These are phyloP conservation scores for Elsinoe arachidis DNA, from an alignment of 2,329 filamentous ascomycete species.

Conservation along the genomic window DNA sequence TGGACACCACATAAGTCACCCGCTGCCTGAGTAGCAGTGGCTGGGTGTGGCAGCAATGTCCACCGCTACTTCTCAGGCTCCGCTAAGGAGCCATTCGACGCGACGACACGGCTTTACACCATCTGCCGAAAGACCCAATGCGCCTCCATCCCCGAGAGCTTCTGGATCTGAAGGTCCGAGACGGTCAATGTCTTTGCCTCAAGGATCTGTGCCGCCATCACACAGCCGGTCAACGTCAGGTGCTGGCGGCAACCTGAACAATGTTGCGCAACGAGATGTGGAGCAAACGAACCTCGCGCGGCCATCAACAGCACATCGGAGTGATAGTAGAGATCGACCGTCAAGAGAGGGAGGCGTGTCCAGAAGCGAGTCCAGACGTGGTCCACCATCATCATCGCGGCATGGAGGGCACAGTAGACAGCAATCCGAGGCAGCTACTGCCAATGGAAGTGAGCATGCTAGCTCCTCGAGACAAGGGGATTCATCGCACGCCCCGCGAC, in stretches of 20 bases:
- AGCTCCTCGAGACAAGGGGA: conserved; percentile 17
- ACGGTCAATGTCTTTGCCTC: conserved; percentile 29
- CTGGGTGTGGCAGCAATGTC: conserved; percentile 25
- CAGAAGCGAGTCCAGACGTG: conserved; percentile 48
- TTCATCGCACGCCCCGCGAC: conserved; percentile 24
- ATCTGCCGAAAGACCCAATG: conserved; percentile 40
- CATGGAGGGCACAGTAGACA: conserved; percentile 34
- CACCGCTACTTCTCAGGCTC: conserved; percentile 38
- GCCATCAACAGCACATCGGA: conserved; percentile 46
- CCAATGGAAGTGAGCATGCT: conserved; percentile 22
- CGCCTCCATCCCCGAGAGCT: conserved; percentile 33
- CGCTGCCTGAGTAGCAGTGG: conserved; percentile 11
- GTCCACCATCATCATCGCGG: conserved; percentile 25
- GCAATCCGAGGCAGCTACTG: conserved; percentile 32
- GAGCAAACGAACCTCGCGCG: conserved; percentile 61
- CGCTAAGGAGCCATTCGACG: conserved; percentile 42
- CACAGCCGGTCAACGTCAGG: conserved; percentile 33
- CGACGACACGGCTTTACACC: conserved; percentile 37
- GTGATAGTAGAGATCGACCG: conserved; percentile 53
- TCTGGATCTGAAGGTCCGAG: conserved; percentile 26
- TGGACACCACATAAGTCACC: neutral
- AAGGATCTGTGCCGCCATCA: conserved; percentile 19
- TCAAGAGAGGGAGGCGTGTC: conserved; percentile 24
- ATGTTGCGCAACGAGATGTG: conserved; percentile 59
- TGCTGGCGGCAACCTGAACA: conserved; percentile 33